Evolutionary conservation across 2,329 filamentous ascomycete genomes (phyloP).

Genomic region (Claviceps capensis): DNA sequence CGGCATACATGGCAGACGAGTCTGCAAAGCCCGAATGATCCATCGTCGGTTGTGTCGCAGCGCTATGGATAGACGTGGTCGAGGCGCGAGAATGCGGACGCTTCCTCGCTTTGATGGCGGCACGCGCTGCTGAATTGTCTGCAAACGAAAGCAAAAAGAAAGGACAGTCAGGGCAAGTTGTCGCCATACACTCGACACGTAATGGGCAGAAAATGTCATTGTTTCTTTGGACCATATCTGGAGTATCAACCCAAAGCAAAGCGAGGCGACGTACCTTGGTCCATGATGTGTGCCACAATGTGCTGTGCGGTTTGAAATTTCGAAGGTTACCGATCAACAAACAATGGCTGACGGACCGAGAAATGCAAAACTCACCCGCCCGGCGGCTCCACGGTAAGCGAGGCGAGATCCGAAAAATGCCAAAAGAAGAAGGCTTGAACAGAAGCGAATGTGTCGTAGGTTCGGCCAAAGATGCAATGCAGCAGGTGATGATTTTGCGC

Average conservation of each 20-base stretch:
- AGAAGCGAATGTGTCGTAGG: slow-evolving; percentile 7
- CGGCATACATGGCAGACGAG: slow-evolving; percentile 29
- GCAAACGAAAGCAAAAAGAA: slow-evolving; percentile 3
- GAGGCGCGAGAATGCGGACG: slow-evolving; percentile 41
- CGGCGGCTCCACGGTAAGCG: slow-evolving; percentile 4
- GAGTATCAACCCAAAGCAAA: slow-evolving; percentile 5
- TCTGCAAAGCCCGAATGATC: slow-evolving; percentile 33
- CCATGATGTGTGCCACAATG: slow-evolving; percentile 14
- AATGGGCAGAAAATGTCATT: slow-evolving; percentile 2
- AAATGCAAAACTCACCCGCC: slow-evolving; percentile 7
- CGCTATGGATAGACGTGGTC: slow-evolving; percentile 43
- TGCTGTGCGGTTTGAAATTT: slow-evolving; percentile 15
- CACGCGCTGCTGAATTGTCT: slow-evolving; percentile 19
- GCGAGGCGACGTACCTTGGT: slow-evolving; percentile 20
- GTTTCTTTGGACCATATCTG: slow-evolving; percentile 3
- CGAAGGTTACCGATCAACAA: slow-evolving; percentile 22
- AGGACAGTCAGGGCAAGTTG: slow-evolving; percentile 4
- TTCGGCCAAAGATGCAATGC: slow-evolving; percentile 2
- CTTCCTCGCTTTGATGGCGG: slow-evolving; percentile 29
- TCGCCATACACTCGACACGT: background rate
- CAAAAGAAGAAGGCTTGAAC: slow-evolving; percentile 3
- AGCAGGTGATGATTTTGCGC: slow-evolving; percentile 10
- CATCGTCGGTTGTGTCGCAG: slow-evolving; percentile 35
- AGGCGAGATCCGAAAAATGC: slow-evolving; percentile 4
- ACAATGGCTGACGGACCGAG: slow-evolving; percentile 19